A percentile compares a stretch with the other conserved stretches of the same genome.
Conservation (phyloP, 345 rosid genomes). For the Angophora floribunda region DNA sequence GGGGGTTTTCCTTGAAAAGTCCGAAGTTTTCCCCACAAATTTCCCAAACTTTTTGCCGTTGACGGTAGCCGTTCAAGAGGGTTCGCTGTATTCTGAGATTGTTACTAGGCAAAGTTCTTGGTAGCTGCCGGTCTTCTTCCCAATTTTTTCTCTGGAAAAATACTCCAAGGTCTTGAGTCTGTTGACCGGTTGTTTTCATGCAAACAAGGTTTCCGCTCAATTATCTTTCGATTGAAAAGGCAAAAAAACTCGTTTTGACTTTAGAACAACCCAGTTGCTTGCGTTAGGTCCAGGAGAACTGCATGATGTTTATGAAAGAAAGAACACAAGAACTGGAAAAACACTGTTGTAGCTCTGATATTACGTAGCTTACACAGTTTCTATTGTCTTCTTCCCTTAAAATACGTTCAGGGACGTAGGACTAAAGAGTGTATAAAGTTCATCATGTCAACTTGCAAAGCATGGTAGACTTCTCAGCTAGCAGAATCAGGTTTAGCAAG, state of each 20-base stretch:
- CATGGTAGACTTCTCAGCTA: not conserved
- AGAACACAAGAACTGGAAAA: not conserved
- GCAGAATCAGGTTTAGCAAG: not conserved
- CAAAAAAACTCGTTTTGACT: not conserved
- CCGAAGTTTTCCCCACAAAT: not conserved
- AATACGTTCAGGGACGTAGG: not conserved
- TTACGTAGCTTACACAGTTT: not conserved
- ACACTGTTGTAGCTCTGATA: not conserved
- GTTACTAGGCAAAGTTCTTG: not conserved
- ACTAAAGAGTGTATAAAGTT: not conserved
- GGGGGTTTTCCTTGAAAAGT: not conserved
- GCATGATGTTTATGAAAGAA: not conserved
- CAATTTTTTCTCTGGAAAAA: not conserved
- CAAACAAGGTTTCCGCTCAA: not conserved
- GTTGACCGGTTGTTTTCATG: not conserved
- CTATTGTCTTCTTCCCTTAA: not conserved
- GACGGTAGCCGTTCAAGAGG: not conserved
- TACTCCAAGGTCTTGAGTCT: not conserved
- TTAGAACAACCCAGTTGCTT: not conserved
- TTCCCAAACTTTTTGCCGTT: not conserved
- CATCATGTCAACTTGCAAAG: not conserved
- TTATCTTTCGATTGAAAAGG: not conserved
- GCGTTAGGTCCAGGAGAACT: not conserved
- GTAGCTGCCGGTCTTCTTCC: not conserved
- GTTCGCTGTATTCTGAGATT: not conserved